phyloP scores from a whole-genome alignment of 75 land plant species.

The Pseudotsuga menziesii region DNA sequence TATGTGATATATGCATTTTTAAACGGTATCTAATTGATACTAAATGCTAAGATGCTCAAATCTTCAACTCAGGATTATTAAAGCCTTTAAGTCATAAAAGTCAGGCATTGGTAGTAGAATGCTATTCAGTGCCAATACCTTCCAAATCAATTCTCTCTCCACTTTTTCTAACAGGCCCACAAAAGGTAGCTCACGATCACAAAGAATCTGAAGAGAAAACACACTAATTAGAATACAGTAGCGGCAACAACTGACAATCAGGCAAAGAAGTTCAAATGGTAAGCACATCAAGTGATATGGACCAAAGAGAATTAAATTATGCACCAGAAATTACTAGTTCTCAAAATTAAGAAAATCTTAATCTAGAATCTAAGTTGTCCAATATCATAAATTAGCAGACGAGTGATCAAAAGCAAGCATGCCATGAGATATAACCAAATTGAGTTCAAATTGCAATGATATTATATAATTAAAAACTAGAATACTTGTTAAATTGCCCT shows the following conservation, averaged over 20 bases:
- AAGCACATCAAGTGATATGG: neutral
- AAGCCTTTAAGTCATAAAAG: neutral
- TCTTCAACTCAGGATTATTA: neutral
- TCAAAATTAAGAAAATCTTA: neutral
- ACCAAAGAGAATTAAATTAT: too few species aligned
- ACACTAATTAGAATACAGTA: neutral
- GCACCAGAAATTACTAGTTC: neutral
- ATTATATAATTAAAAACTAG: too few species aligned
- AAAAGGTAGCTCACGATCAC: slow-evolving; percentile 81
- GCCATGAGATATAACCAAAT: neutral
- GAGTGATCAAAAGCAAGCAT: neutral
- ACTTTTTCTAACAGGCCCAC: slow-evolving; percentile 80
- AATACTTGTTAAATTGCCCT: too few species aligned
- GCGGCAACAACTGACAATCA: neutral
- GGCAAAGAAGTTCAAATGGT: neutral
- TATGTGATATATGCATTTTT: neutral
- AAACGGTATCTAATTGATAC: neutral
- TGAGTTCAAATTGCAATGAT: neutral
- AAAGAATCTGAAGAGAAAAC: slow-evolving; percentile 53
- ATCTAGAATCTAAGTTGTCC: too few species aligned
- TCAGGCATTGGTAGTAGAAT: neutral
- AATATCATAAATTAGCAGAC: too few species aligned
- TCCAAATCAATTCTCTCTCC: slow-evolving; percentile 88
- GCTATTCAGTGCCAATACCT: slow-evolving; percentile 42
- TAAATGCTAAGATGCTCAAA: neutral